Conservation (phyloP, 768 basidiomycete species). For the Podaxis sp. region DNA sequence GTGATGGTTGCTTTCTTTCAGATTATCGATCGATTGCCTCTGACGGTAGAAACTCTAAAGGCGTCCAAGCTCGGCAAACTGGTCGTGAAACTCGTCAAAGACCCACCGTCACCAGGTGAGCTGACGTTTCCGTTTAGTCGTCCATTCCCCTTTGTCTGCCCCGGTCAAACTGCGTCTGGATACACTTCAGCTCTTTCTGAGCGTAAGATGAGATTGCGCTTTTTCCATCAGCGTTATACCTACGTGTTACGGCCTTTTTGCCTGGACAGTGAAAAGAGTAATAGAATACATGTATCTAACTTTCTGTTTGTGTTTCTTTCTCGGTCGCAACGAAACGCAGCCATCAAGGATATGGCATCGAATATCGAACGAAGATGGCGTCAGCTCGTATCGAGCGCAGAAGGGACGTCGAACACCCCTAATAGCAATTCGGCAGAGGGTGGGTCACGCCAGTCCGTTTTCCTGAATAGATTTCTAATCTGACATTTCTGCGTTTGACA, state of each 20-base stretch:
- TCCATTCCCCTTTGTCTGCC: conserved; percentile 6
- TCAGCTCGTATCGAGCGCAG: conserved; percentile 47
- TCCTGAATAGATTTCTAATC: conserved; percentile 16
- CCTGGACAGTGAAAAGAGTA: conserved; percentile 36
- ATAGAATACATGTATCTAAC: conserved; percentile 72
- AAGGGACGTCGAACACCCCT: conserved; percentile 37
- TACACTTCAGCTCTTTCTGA: conserved; percentile 13
- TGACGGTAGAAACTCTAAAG: conserved; percentile 67
- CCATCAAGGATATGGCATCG: conserved; percentile 91
- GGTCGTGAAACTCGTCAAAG: conserved; percentile 73
- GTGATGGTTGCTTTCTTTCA: conserved; percentile 27
- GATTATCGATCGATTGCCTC: conserved; percentile 84
- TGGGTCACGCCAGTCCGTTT: conserved; percentile 61
- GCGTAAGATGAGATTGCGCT: conserved; percentile 16
- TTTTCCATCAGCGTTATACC: conserved; percentile 21
- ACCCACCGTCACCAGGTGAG: conserved; percentile 81
- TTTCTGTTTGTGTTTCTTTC: conserved; percentile 42
- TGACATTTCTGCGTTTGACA: conserved; percentile 27
- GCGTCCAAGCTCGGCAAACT: conserved; percentile 79
- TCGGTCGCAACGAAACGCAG: conserved; percentile 45
- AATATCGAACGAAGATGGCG: conserved; percentile 88
- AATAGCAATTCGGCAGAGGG: conserved; percentile 61
- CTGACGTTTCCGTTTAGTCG: conserved; percentile 24
- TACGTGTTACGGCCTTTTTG: conserved; percentile 15
- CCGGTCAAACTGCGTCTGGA: conserved; percentile 12